Evolutionary conservation across 768 basidiomycete genomes (phyloP).

Genomic region (Fibroporia radiculosa): DNA sequence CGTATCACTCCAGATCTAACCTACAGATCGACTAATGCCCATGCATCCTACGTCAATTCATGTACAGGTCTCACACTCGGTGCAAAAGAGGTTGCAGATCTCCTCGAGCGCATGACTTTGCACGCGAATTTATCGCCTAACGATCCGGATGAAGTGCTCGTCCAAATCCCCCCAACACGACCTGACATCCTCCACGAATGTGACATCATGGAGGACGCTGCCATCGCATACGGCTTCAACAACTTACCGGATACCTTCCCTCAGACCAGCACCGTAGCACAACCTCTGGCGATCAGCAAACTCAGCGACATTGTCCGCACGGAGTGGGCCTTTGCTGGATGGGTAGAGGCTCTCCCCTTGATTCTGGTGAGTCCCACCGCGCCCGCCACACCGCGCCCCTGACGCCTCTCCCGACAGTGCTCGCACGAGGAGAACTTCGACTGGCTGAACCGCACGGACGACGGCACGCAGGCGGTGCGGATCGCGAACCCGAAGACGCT

Average conservation of each 20-base stretch:
- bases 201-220: constrained; percentile 97
- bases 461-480: constrained; percentile 73
- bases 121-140: constrained; percentile 42
- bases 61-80: constrained; percentile 82
- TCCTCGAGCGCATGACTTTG: constrained; percentile 83
- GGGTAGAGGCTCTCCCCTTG: constrained; percentile 91
- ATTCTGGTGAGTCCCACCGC: constrained; percentile 60
- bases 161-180: constrained; percentile 87
- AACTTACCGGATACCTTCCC: constrained; percentile 92
- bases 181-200: constrained; percentile 98
- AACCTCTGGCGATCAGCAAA: constrained; percentile 84
- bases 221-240: constrained; percentile 97
- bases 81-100: constrained; percentile 53
- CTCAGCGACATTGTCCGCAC: constrained; percentile 80
- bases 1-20: constrained; percentile 79
- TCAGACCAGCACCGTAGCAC: constrained; percentile 88
- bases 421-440: constrained; percentile 98
- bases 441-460: constrained; percentile 83
- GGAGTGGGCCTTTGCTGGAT: constrained; percentile 93
- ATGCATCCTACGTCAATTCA: constrained; percentile 89
- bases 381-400: neutral
- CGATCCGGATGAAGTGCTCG: constrained; percentile 58
- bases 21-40: constrained; percentile 62
- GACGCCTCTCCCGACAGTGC: constrained; percentile 46
- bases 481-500: constrained; percentile 97